These are phyloP conservation scores for Ramaria sp. DNA, from an alignment of 768 basidiomycete species.

Conservation along the genomic window DNA sequence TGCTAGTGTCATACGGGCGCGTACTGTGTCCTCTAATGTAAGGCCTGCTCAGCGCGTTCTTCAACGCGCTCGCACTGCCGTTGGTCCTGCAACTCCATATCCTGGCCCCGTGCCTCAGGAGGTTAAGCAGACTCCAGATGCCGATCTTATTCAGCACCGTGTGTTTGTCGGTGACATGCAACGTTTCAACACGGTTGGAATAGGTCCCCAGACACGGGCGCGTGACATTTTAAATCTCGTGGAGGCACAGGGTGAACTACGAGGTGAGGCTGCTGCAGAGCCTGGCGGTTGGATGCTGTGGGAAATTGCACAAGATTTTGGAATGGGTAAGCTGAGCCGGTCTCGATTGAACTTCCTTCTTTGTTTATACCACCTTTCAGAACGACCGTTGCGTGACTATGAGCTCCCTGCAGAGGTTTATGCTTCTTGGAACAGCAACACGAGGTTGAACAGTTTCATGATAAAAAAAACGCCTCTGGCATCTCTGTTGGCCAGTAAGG, in stretches of 20 bases:
- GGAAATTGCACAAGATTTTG: constrained; percentile 81
- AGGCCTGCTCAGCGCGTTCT: not conserved
- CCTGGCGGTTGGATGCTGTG: constrained; percentile 80
- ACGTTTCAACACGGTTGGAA: constrained; percentile 63
- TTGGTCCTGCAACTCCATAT: constrained; percentile 18
- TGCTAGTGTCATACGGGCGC: not conserved
- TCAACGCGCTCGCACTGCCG: not conserved
- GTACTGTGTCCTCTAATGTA: not conserved
- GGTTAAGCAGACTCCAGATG: not conserved
- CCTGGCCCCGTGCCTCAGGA: constrained; percentile 17
- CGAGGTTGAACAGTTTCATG: constrained; percentile 69
- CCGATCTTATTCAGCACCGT: constrained; percentile 45
- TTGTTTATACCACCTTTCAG: constrained; percentile 30
- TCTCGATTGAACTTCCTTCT: not conserved
- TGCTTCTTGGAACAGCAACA: constrained; percentile 82
- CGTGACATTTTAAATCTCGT: constrained; percentile 62
- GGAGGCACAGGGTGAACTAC: constrained; percentile 52
- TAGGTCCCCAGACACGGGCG: constrained; percentile 56
- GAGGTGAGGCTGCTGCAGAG: constrained; percentile 37
- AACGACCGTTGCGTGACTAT: constrained; percentile 82
- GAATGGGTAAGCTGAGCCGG: constrained; percentile 58
- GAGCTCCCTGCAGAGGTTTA: constrained; percentile 74
- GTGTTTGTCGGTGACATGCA: constrained; percentile 73
- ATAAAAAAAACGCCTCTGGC: constrained; percentile 66
- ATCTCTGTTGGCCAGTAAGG: constrained; percentile 28